Conservation (phyloP, 768 basidiomycete genomes). For the Lactifluus pinguis region DNA sequence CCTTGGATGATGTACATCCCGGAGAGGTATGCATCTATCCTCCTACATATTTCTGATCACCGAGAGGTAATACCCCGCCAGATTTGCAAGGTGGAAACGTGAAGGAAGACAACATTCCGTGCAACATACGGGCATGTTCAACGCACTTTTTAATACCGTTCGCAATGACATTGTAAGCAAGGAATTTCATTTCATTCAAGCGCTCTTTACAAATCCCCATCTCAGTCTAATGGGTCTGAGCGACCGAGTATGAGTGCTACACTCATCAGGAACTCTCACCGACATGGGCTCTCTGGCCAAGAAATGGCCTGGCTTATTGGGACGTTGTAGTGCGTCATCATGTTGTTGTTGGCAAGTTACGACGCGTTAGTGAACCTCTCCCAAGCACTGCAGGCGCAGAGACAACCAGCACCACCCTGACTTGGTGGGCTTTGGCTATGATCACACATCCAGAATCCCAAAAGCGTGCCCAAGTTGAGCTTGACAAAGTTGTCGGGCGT, state of each 20-base stretch:
- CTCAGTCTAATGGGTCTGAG: constrained; percentile 1
- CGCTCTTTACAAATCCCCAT: background rate
- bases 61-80: background rate
- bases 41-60: too few relatives aligned
- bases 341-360: background rate
- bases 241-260: constrained; percentile 2
- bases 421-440: constrained; percentile 16
- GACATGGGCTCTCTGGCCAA: constrained; percentile 6
- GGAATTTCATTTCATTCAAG: background rate
- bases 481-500: constrained; percentile 9
- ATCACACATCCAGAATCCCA: constrained; percentile 14
- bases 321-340: constrained; percentile 10
- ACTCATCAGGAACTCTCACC: background rate
- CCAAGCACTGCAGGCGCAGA: background rate
- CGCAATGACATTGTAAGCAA: background rate
- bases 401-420: constrained; percentile 2
- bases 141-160: constrained; percentile 1
- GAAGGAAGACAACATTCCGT: background rate
- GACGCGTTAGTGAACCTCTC: background rate
- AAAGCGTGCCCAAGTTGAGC: constrained; percentile 5
- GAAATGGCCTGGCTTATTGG: constrained; percentile 17
- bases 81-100: constrained; percentile 12
- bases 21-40: background rate
- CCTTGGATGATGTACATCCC: constrained; percentile 12
- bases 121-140: background rate